phyloP scores from a whole-genome alignment of 441 rosid species.

The Eutrema salsugineum region DNA sequence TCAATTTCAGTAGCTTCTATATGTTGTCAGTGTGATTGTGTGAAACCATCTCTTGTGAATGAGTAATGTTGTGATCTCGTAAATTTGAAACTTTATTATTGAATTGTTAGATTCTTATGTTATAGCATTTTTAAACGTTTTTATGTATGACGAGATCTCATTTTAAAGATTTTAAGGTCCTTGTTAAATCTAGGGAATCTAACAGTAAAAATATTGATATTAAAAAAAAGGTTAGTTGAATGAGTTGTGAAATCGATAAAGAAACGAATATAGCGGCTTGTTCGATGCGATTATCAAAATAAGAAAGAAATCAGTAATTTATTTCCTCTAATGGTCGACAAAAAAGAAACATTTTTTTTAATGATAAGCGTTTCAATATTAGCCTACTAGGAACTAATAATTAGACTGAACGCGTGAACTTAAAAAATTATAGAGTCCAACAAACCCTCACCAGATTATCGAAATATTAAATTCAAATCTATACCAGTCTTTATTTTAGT shows the following conservation, averaged over 20 bases:
- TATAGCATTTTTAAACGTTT: no score
- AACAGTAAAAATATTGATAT: no score
- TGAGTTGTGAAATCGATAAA: neutral
- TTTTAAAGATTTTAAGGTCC: no score
- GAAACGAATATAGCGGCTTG: constrained; percentile 4
- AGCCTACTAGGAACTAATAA: constrained; percentile 1
- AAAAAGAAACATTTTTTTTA: neutral
- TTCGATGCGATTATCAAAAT: neutral
- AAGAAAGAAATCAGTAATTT: neutral
- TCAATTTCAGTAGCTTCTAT: neutral
- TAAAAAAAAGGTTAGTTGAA: neutral
- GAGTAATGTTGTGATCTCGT: no score
- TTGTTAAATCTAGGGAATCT: no score
- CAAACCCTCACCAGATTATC: constrained; percentile 1
- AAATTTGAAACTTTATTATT: neutral
- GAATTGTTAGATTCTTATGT: neutral
- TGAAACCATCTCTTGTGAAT: neutral
- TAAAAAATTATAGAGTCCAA: neutral
- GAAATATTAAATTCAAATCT: neutral
- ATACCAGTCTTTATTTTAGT: neutral
- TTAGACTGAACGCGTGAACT: constrained; percentile 13
- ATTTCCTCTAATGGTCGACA: neutral
- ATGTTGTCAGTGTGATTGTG: no score
- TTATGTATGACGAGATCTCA: no score
- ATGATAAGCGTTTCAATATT: neutral